phyloP scores from a whole-genome alignment of 257 asterid genomes.

The Primulina eburnea region DNA sequence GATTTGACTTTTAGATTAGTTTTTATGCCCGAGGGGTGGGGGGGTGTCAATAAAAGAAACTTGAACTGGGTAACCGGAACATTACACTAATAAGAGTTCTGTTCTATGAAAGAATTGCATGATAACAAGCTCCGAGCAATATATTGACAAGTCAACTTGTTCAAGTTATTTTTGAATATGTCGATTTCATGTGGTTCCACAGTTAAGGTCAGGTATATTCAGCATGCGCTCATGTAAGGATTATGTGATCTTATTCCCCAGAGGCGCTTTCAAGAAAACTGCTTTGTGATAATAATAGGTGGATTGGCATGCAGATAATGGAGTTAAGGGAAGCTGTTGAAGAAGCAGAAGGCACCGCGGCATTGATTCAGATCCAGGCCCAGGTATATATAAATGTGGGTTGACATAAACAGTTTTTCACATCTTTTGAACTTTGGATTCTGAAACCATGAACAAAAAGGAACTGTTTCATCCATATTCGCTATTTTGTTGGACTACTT shows the following conservation, averaged over 20 bases:
- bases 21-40: too few species aligned
- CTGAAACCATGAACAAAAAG: neutral
- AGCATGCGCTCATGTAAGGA: neutral
- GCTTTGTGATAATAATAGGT: neutral
- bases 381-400: slow-evolving; percentile 42
- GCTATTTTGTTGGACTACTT: slow-evolving; percentile 1
- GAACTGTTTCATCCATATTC: neutral
- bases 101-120: slow-evolving; percentile 5
- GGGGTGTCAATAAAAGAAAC: too few species aligned
- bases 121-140: neutral
- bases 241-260: neutral
- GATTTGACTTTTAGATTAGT: too few species aligned
- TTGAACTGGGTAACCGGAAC: too few species aligned
- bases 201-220: neutral
- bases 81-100: too few species aligned
- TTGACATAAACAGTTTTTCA: neutral
- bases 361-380: slow-evolving; percentile 61
- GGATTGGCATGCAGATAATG: slow-evolving; percentile 57
- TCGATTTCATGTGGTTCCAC: neutral
- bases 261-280: slow-evolving; percentile 11
- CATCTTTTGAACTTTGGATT: slow-evolving; percentile 1
- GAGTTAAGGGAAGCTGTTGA: slow-evolving; percentile 82
- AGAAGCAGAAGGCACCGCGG: slow-evolving; percentile 59
- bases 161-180: neutral
- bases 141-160: neutral